Evolutionary conservation across 164 flowering plant species (phyloP).

Genomic region (Stephania cephalantha): DNA sequence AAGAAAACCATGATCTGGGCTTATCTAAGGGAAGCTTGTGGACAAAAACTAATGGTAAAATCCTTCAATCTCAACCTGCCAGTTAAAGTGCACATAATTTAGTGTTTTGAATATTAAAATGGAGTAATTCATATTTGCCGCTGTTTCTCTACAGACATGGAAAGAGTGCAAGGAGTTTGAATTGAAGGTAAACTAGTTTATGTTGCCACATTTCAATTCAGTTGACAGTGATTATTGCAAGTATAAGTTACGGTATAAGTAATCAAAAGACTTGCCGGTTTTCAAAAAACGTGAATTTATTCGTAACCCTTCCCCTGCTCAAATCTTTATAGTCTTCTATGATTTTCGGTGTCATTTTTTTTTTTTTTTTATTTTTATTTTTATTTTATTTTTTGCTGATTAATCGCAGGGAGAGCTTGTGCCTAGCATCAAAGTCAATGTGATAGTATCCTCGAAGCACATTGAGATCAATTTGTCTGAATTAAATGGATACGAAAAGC

Average conservation of each 20-base stretch:
- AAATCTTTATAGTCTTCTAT: neutral
- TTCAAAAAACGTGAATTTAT: neutral
- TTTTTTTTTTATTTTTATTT: no score
- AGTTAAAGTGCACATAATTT: neutral
- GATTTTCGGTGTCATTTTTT: no score
- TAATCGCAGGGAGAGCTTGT: conserved; percentile 45
- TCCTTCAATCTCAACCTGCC: neutral
- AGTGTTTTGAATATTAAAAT: no score
- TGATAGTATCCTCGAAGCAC: conserved; percentile 43
- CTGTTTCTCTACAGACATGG: conserved; percentile 30
- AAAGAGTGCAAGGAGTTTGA: conserved; percentile 34
- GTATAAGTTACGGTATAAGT: neutral
- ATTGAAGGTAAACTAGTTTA: conserved; percentile 38
- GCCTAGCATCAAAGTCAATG: conserved; percentile 33
- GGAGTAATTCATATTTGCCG: neutral
- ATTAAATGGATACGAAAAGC: conserved; percentile 58
- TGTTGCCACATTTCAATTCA: neutral
- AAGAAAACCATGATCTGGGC: conserved; percentile 73
- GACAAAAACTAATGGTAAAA: conserved; percentile 38
- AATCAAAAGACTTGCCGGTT: neutral
- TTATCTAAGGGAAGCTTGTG: conserved; percentile 45
- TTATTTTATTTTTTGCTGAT: neutral
- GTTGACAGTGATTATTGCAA: neutral
- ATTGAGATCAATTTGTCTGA: conserved; percentile 58
- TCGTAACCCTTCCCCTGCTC: neutral